Evolutionary conservation across 1,284 basidiomycete genomes (phyloP), one percentile per base, ranked within the genome.

Genomic region (Ganoderma sinense): DNA sequence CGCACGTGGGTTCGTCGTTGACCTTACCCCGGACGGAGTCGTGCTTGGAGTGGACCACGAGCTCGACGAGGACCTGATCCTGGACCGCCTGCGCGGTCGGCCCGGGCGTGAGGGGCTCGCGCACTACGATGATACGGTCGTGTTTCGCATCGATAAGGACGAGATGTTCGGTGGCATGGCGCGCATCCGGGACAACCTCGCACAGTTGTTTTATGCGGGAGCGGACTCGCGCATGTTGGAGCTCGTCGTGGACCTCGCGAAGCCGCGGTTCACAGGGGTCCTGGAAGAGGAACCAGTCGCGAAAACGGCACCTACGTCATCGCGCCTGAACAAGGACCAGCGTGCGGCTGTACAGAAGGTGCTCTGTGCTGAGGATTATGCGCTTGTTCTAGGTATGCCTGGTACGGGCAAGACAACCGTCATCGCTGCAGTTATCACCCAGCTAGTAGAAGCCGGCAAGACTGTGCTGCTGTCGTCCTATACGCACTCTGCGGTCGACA

Each of bases 381-480:
- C 97, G 0, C 83, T 99, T 59, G 88, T 99, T 40, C 86, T 99
- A 6, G 98, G 97, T 31, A 99, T 99, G 98, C 97, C 97, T 1
- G 97, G 97, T 0, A 99, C 98, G 2, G 97, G 97, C 11, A 99
- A 99, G 83, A 98, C 97, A 43, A 98, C 97, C 0, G 94, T 97
- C 4, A 94, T 99, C 66, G 95, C 95, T 0, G 92, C 95, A 53
- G 87, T 98, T 55, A 97, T 99, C 78, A 88, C 89, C 74, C 86
- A 88, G 31, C 83, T 99, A 6, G 95, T 96, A 1, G 85, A 83
- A 53, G 84, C 89, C 79, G 96, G 96, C 4, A 97, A 98, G 84
- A 94, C 89, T 0, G 94, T 99, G 6, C 81, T 99, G 29, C 81
- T 99, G 67, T 94, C 95, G 1, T 95, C 94, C 60, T 98, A 99